phyloP scores from a whole-genome alignment of 2,329 filamentous ascomycete species.

The Trichoderma breve region DNA sequence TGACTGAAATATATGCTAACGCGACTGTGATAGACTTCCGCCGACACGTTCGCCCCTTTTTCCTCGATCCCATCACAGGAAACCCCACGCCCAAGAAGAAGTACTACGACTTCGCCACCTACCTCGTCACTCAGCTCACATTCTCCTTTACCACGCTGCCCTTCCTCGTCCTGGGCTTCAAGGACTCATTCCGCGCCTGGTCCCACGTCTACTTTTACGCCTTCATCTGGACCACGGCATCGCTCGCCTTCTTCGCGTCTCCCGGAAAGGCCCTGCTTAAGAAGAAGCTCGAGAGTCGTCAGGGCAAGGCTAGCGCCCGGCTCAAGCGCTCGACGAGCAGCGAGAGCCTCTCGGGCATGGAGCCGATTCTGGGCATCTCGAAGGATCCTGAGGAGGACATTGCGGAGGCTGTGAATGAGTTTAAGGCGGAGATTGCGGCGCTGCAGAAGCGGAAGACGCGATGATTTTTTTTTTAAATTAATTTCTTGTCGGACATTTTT shows the following conservation, averaged over 20 bases:
- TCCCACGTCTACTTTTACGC: slow-evolving; percentile 85
- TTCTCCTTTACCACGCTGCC: slow-evolving; percentile 82
- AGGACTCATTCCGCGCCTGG: slow-evolving; percentile 73
- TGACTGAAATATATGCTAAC: neutral
- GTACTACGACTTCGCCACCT: slow-evolving; percentile 81
- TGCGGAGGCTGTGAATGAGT: slow-evolving; percentile 73
- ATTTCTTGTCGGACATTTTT: neutral
- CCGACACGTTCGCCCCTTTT: slow-evolving; percentile 86
- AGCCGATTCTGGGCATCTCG: slow-evolving; percentile 74
- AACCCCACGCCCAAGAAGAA: slow-evolving; percentile 68
- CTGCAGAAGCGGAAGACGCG: slow-evolving; percentile 23
- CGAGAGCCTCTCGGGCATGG: slow-evolving; percentile 54
- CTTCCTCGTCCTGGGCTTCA: slow-evolving; percentile 77
- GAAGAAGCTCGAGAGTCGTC: slow-evolving; percentile 58
- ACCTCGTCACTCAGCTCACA: slow-evolving; percentile 72
- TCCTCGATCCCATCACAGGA: slow-evolving; percentile 74
- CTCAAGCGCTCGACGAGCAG: slow-evolving; percentile 53
- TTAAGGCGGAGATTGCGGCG: slow-evolving; percentile 62
- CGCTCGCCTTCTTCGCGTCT: slow-evolving; percentile 75
- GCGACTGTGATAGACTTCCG: slow-evolving; percentile 66
- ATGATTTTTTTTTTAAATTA: neutral
- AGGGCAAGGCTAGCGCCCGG: slow-evolving; percentile 44
- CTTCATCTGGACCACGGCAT: slow-evolving; percentile 62
- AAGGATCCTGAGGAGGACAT: slow-evolving; percentile 73
- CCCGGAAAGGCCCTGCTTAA: slow-evolving; percentile 65